Conservation (phyloP, 345 rosid genomes). For the Pseudoturritis turrita region DNA sequence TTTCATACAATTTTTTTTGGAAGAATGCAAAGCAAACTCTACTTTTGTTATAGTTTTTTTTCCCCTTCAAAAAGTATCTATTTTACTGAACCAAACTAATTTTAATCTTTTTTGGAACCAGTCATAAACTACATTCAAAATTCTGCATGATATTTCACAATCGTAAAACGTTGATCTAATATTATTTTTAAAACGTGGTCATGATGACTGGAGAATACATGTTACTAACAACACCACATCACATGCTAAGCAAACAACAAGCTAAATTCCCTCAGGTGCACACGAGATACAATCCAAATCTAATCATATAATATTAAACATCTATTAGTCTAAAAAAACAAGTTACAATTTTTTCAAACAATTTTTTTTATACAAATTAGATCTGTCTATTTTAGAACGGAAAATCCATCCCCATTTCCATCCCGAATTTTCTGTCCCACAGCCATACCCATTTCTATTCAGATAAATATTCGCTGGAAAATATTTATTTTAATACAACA, state of each 20-base stretch:
- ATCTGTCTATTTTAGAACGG: too few relatives aligned
- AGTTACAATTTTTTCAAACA: too few relatives aligned
- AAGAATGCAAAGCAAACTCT: background rate
- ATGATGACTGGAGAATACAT: background rate
- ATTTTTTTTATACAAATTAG: too few relatives aligned
- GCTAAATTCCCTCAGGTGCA: background rate
- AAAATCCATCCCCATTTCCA: too few relatives aligned
- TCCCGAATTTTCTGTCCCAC: too few relatives aligned
- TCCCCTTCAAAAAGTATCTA: background rate
- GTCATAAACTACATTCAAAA: background rate
- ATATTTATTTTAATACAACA: too few relatives aligned
- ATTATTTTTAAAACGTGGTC: too few relatives aligned
- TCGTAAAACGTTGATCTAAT: background rate
- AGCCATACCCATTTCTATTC: too few relatives aligned
- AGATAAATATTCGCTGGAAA: too few relatives aligned
- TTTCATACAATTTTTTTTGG: background rate
- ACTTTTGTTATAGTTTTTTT: background rate
- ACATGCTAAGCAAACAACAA: background rate
- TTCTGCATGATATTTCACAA: background rate
- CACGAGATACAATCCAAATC: background rate
- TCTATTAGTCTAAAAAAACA: too few relatives aligned
- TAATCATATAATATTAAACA: background rate
- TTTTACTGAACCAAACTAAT: background rate
- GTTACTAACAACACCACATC: background rate
- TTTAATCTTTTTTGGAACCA: background rate